phyloP scores from a whole-genome alignment of 108 stramenopile genomes.

The Nannochloropsis salina region DNA sequence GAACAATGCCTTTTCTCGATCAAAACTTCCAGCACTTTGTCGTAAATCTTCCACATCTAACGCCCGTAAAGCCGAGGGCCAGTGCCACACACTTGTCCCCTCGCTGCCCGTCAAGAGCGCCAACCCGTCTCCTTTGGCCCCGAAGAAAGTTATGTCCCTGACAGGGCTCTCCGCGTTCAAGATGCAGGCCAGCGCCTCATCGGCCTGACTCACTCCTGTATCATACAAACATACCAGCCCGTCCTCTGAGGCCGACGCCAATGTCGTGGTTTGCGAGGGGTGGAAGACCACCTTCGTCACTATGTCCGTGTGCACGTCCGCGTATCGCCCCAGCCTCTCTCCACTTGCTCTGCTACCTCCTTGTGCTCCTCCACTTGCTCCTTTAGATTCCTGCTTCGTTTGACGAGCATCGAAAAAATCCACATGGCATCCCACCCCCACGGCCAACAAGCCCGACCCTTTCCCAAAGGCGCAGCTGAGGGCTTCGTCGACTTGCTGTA shows the following conservation, averaged over 20 bases:
- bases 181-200: slow-evolving; percentile 50
- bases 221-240: slow-evolving; percentile 51
- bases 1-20: background rate
- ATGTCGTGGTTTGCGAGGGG: slow-evolving; percentile 26
- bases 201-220: slow-evolving; percentile 38
- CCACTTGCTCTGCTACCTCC: background rate
- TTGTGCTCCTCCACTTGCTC: background rate
- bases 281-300: slow-evolving; percentile 45
- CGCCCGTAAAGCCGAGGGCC: slow-evolving; percentile 45
- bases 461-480: background rate
- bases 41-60: slow-evolving; percentile 28
- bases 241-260: slow-evolving; percentile 51
- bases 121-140: slow-evolving; percentile 26
- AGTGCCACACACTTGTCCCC: slow-evolving; percentile 48
- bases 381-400: background rate
- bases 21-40: background rate
- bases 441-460: slow-evolving; percentile 21
- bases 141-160: slow-evolving; percentile 45
- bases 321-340: slow-evolving; percentile 28
- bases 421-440: slow-evolving; percentile 24
- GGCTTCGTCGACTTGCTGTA: background rate
- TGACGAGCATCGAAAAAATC: slow-evolving; percentile 41
- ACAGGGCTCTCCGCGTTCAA: slow-evolving; percentile 57
- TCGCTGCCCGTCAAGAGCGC: slow-evolving; percentile 45
- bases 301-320: slow-evolving; percentile 38